phyloP scores from a whole-genome alignment of 768 basidiomycete species.

The Boletus rubroflammeus region DNA sequence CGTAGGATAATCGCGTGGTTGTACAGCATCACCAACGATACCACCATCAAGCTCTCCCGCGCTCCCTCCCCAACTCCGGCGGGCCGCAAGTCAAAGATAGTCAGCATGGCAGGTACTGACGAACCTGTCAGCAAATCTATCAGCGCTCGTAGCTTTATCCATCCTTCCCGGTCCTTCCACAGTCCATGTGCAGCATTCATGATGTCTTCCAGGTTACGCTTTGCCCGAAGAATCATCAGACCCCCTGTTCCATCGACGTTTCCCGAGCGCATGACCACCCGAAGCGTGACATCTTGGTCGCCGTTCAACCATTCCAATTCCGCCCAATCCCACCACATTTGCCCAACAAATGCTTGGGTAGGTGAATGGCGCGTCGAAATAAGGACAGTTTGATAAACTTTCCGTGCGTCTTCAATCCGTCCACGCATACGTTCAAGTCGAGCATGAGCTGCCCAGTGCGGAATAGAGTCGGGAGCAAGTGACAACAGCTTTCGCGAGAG shows the following conservation, averaged over 20 bases:
- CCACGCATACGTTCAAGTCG: constrained; percentile 67
- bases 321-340: constrained; percentile 81
- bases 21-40: constrained; percentile 58
- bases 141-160: constrained; percentile 63
- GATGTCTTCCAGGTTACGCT: constrained; percentile 58
- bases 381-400: constrained; percentile 70
- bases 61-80: constrained; percentile 5
- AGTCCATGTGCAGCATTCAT: constrained; percentile 27
- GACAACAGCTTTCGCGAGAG: constrained; percentile 65
- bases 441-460: constrained; percentile 75
- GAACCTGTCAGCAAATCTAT: constrained; percentile 56
- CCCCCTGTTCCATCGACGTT: constrained; percentile 51
- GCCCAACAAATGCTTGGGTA: constrained; percentile 36
- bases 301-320: constrained; percentile 78
- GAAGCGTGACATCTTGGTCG: constrained; percentile 44
- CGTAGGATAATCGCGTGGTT: constrained; percentile 52
- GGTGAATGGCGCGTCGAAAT: constrained; percentile 40
- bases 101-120: constrained; percentile 40
- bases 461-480: constrained; percentile 49
- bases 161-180: constrained; percentile 61
- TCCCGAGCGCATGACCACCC: constrained; percentile 52
- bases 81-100: constrained; percentile 33
- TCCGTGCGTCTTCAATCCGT: constrained; percentile 64
- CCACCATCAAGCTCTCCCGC: constrained; percentile 53
- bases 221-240: constrained; percentile 58